Evolutionary conservation across 2,329 filamentous ascomycete species (phyloP).

Genomic region (Colletotrichum australisinense): DNA sequence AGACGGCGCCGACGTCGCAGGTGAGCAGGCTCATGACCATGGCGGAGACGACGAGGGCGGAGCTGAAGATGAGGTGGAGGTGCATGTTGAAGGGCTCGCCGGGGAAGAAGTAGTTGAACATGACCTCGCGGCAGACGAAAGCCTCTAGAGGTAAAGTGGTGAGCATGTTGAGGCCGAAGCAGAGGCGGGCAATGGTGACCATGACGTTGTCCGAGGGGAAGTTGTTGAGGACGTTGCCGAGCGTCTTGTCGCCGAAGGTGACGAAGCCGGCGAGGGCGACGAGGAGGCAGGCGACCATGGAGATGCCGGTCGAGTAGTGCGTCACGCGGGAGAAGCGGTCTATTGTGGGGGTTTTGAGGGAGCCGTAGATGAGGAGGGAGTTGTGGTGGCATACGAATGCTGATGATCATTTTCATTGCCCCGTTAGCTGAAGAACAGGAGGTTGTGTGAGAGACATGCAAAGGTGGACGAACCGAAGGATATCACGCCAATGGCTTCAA

Average conservation of each 20-base stretch:
- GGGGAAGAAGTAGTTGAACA: slow-evolving; percentile 84
- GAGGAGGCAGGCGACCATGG: slow-evolving; percentile 88
- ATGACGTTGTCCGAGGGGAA: slow-evolving; percentile 91
- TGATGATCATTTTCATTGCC: slow-evolving; percentile 42
- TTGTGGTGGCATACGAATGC: slow-evolving; percentile 88
- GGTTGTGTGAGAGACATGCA: neutral
- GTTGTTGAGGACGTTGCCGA: slow-evolving; percentile 98
- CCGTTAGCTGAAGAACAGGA: slow-evolving; percentile 39
- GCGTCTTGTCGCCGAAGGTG: slow-evolving; percentile 89
- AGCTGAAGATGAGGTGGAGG: slow-evolving; percentile 88
- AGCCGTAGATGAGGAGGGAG: slow-evolving; percentile 96
- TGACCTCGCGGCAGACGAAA: slow-evolving; percentile 97
- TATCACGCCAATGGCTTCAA: slow-evolving; percentile 97
- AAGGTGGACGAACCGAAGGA: slow-evolving; percentile 78
- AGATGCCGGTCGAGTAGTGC: slow-evolving; percentile 91
- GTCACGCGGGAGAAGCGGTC: slow-evolving; percentile 95
- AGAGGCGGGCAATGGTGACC: slow-evolving; percentile 94
- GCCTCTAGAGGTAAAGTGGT: slow-evolving; percentile 96
- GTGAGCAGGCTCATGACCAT: slow-evolving; percentile 85
- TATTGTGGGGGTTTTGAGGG: slow-evolving; percentile 91
- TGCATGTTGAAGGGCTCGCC: slow-evolving; percentile 82
- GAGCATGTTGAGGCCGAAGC: slow-evolving; percentile 98
- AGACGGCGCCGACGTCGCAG: slow-evolving; percentile 93
- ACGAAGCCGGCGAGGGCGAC: slow-evolving; percentile 93
- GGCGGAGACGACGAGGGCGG: slow-evolving; percentile 81